Evolutionary conservation across 331 rosid species (phyloP), one percentile per base, ranked within the genome.

Genomic region (Saraca asoca): DNA sequence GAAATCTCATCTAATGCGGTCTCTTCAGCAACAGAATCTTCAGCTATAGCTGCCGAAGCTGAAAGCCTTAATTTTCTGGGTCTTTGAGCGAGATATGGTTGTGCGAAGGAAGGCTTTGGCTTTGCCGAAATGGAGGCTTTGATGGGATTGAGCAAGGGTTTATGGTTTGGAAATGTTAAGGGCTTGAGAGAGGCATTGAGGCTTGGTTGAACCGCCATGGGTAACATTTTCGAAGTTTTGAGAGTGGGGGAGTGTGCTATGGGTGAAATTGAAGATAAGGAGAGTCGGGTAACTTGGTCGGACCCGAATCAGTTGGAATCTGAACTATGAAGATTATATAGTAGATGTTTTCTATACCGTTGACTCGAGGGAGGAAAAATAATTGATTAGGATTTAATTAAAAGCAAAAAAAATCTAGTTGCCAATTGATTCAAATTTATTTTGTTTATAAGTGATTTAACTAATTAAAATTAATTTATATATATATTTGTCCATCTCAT

Each of bases 161-260:
- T 51, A 0, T 57, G 67, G 9, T 77, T 53, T 45, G 70, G 70
- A 71, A 79, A 71, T 9, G 80, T 48, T 11, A 63, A 38, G 66
- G 90, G 67, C 56, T 68, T 75, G 31, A 73, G 51, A 68, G 79
- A 43, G 35, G 73, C 81, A 31, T 64, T 66, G 11, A 73, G 29
- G 76, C 63, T 78, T 13, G 86, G 75, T 65, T 79, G 89, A 56
- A 76, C 61, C 19, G 76, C 88, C 86, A 80, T 59, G 43, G 83
- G 71, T 60, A 82, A 44, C 88, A 80, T 78, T 50, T 58, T 73
- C 6, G 0, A 12, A 38, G 8, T 10, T 5, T 8, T 12, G 29
- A 50, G 42, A 2, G 31, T n/a, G 12, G 12, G 4, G 33, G 17
- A 72, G 31, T 24, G 2, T 24, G 31, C 31, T 24, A 3, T 24